Evolutionary conservation across 2,329 filamentous ascomycete genomes (phyloP), one percentile per base, ranked within the genome.

Genomic region (Leptodontidium sp.): DNA sequence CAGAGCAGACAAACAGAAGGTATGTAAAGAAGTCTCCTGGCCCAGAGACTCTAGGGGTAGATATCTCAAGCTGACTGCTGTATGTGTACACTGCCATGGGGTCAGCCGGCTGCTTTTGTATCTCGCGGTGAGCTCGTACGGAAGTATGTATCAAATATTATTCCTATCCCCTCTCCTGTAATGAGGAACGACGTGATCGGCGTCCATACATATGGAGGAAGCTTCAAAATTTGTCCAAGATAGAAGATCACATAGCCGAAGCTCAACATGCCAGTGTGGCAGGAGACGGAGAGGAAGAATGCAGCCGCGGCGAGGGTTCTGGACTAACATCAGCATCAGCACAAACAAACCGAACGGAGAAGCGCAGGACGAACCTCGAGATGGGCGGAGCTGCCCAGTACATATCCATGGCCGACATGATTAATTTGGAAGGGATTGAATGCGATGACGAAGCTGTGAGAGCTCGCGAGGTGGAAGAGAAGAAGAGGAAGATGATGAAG

Each of bases 91-190:
- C 87, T 89, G 75, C 70, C 72, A 67, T 61, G 59, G 66, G 66
- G 67, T 75, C 70, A 74, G 68, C 49, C 29, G 59, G 62, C 15
- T 58, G 58, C 24, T 45, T 49, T 15, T 17, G 24, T 50, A 21
- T 52, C 17, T 29, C 1, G 35, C 5, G 11, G 3, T 26, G 53
- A 68, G 72, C 64, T 67, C 86, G 75, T 83, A 89, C 87, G 79
- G 78, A 91, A 89, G 81, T 91, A 92, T 61, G 91, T 87, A 78
- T 93, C 90, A 78, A 92, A 83, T 63, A 92, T 76, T 70, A 92
- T 86, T 52, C 80, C 71, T 24, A 81, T 63, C 17, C 76, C 62
- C 26, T 73, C 71, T 5, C 77, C 76, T 12, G 79, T 79, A 40
- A 81, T 71, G 38, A 81, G 70, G 68, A 81, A 81, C 43, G 77